Evolutionary conservation across 2,329 filamentous ascomycete species (phyloP), one percentile per base, ranked within the genome.

Genomic region (Pseudopyricularia javanii): DNA sequence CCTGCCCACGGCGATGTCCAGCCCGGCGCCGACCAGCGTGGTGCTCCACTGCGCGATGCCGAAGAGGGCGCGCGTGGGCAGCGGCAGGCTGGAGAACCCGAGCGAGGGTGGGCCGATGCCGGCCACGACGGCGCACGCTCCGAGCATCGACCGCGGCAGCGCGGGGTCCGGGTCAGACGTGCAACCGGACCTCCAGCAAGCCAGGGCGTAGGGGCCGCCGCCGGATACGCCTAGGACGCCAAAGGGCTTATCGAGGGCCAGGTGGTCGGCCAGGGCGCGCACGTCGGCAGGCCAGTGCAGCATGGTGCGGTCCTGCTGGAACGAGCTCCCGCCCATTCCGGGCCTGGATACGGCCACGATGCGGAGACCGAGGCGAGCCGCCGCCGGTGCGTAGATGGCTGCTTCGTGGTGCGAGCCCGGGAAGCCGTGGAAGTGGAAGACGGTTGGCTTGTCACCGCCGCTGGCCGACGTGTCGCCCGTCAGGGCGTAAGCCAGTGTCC

Each of bases 401-500:
- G 59, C 66, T 53, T 73, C 71, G 11, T 71, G 58, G 5, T 70
- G 69, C 4, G 66, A 71, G 0, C 64, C 64, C 0, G 70, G 71
- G 51, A 66, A 70, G 8, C 70, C 71, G 56, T 74, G 72, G 51
- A 72, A 69, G 57, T 66, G 70, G 30, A 74, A 57, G 1, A 71
- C 52, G 34, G 35, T 45, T 12, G 37, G 17, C n/a, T 22, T 22
- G 17, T 43, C 17, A 20, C 24, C 37, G 37, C 37, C 37, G 32
- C 12, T n/a, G n/a, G n/a, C 32, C 32, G 55, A 43, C 7, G 70
- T 70, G 47, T 66, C 71, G 8, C 71, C 71, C 47, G 66, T 70
- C 51, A 71, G 65, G 2, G 68, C 65, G 34, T 66, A 74, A 2
- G 69, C 70, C 5, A 74, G 60, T 2, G 54, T 58, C 3, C 71